Percentiles rank a stretch among this genome's conserved stretches.
phyloP scores from a whole-genome alignment of 1,284 basidiomycete species.

The Puccinia hordei region DNA sequence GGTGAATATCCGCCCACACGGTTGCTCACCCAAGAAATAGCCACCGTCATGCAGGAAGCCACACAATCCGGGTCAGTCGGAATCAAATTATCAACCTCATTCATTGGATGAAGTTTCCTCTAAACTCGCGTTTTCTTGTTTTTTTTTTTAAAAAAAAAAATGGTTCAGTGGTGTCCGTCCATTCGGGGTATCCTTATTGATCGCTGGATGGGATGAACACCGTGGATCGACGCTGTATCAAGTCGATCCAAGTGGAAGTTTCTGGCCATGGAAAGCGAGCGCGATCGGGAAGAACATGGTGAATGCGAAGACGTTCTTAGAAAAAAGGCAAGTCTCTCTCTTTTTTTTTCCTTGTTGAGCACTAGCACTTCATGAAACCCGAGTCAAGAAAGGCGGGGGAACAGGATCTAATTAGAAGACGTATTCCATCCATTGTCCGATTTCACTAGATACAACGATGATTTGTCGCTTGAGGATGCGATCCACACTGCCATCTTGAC shows the following conservation, averaged over 20 bases:
- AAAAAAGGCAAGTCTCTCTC: conserved; percentile 66
- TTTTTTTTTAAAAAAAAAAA: too few species aligned
- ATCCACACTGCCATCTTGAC: conserved; percentile 99
- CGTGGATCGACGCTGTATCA: conserved; percentile 93
- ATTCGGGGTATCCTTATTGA: conserved; percentile 92
- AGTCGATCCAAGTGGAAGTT: conserved; percentile 97
- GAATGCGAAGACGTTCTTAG: conserved; percentile 97
- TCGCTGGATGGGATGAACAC: conserved; percentile 91
- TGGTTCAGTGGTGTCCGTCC: conserved; percentile 85
- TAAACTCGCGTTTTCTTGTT: background rate
- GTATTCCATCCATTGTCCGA: background rate
- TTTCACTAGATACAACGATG: conserved; percentile 84
- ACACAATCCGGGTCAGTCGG: conserved; percentile 88
- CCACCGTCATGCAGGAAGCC: conserved; percentile 97
- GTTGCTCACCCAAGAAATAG: conserved; percentile 93
- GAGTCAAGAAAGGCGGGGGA: background rate
- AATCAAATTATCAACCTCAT: background rate
- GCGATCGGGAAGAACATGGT: conserved; percentile 99
- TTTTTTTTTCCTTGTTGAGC: background rate
- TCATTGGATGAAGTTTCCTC: background rate
- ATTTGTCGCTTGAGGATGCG: conserved; percentile 97
- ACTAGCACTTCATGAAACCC: background rate
- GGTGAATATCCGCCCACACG: conserved; percentile 98
- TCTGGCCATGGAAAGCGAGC: conserved; percentile 99
- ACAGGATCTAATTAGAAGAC: background rate